These are phyloP conservation scores for Elaphomyces granulatus DNA, from an alignment of 495 filamentous ascomycete genomes.

Conservation along the genomic window DNA sequence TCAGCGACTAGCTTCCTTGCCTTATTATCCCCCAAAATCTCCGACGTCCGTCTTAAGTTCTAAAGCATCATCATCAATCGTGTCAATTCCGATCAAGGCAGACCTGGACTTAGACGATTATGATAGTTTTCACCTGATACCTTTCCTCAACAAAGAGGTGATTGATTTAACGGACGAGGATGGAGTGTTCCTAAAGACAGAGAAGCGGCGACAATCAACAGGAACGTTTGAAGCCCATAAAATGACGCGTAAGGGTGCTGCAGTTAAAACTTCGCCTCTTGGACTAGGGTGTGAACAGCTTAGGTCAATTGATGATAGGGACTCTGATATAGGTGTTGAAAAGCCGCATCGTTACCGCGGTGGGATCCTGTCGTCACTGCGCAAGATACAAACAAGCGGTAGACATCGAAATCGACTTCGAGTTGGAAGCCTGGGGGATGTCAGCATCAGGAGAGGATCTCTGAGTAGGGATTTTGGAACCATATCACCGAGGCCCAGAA, in stretches of 20 bases:
- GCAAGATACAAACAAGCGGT: conserved; percentile 53
- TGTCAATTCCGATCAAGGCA: conserved; percentile 20
- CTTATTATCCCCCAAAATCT: conserved; percentile 21
- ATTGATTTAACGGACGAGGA: conserved; percentile 22
- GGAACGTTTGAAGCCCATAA: conserved; percentile 22
- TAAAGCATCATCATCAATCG: conserved; percentile 19
- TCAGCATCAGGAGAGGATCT: conserved; percentile 7
- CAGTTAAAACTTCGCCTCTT: conserved; percentile 23
- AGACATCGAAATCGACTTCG: conserved; percentile 12
- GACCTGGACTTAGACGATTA: conserved; percentile 19
- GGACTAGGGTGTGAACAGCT: conserved; percentile 40
- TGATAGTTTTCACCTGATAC: conserved; percentile 29
- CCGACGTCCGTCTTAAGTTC: conserved; percentile 17
- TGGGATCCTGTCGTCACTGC: conserved; percentile 60
- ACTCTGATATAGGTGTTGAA: conserved; percentile 51
- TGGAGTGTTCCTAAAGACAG: conserved; percentile 19
- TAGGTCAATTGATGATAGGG: conserved; percentile 45
- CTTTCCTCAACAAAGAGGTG: conserved; percentile 22
- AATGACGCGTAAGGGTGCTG: conserved; percentile 27
- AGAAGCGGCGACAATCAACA: conserved; percentile 13
- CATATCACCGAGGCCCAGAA: conserved; percentile 25
- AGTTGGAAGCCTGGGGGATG: conserved; percentile 7
- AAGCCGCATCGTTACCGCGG: conserved; percentile 56
- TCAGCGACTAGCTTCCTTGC: conserved; percentile 23
- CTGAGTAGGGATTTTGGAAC: conserved; percentile 1